phyloP scores from a whole-genome alignment of 192 early-diverging fungal species.

The Backusella tuberculispora region DNA sequence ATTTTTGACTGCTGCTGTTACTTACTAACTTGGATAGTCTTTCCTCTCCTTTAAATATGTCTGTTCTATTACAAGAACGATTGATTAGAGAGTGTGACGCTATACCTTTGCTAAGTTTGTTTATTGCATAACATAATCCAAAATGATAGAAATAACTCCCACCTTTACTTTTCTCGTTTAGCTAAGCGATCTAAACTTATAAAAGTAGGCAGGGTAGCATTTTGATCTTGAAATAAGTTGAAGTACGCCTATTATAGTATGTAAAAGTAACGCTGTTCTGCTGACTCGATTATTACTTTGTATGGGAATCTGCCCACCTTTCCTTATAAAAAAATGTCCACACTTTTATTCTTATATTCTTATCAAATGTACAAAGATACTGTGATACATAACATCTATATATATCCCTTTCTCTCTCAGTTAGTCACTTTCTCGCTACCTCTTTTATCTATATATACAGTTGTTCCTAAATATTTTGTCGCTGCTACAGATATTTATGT shows the following conservation, averaged over 20 bases:
- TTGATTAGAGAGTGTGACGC: too few species aligned
- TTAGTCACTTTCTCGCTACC: too few species aligned
- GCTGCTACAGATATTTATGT: too few species aligned
- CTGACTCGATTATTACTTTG: conserved; percentile 7
- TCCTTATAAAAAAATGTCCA: not conserved
- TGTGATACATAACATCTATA: conserved; percentile 8
- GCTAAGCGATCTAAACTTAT: not conserved
- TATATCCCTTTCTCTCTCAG: not conserved
- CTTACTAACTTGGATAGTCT: not conserved
- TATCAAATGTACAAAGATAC: conserved; percentile 10
- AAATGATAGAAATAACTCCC: conserved; percentile 5
- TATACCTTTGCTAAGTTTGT: not conserved
- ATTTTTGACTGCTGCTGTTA: not conserved
- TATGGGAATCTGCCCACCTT: not conserved
- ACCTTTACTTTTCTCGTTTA: not conserved
- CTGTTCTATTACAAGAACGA: too few species aligned
- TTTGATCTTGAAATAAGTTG: conserved; percentile 4
- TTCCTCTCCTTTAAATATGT: not conserved
- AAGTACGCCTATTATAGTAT: conserved; percentile 7
- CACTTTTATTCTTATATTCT: not conserved
- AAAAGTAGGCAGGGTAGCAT: conserved; percentile 8
- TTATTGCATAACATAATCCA: not conserved
- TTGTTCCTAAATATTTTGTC: too few species aligned
- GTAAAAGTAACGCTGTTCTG: not conserved
- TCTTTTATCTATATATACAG: not conserved